A percentile compares a stretch with the other conserved stretches of the same genome.
Conservation (phyloP, 2,329 filamentous ascomycete species). For the Penicillium italicum region DNA sequence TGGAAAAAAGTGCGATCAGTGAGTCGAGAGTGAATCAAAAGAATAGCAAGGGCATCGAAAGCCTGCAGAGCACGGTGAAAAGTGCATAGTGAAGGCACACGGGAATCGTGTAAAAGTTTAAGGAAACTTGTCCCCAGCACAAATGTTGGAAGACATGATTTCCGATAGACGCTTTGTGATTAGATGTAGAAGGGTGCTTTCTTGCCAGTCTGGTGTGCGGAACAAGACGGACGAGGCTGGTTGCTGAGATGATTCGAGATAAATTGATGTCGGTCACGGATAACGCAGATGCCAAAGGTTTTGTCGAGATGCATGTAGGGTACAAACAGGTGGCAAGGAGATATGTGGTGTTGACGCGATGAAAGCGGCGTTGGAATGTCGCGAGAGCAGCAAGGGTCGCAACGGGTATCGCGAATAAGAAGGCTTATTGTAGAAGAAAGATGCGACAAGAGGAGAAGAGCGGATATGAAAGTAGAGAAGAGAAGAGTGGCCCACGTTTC, state of each 20-base stretch:
- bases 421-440: not conserved
- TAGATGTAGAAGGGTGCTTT: conserved; percentile 3
- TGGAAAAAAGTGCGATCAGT: conserved; percentile 9
- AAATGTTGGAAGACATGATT: conserved; percentile 26
- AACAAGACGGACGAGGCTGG: not conserved
- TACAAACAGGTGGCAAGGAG: conserved; percentile 3
- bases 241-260: not conserved
- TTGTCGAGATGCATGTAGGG: conserved; percentile 4
- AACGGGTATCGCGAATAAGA: not conserved
- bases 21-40: conserved; percentile 2
- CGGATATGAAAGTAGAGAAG: conserved; percentile 10
- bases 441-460: not conserved
- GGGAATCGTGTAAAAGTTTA: conserved; percentile 25
- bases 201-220: not conserved
- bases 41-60: conserved; percentile 28
- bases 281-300: not conserved
- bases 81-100: conserved; percentile 32
- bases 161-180: not conserved
- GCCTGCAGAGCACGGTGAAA: conserved; percentile 29
- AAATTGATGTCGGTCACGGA: not conserved
- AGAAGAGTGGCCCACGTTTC: conserved; percentile 18
- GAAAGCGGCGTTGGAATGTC: conserved; percentile 21
- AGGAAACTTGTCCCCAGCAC: conserved; percentile 27
- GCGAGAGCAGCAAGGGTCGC: not conserved
- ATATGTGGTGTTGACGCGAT: conserved; percentile 12